Evolutionary conservation across 75 land plant species (phyloP), one percentile per base, ranked within the genome.

Genomic region (Sequoia sempervirens): DNA sequence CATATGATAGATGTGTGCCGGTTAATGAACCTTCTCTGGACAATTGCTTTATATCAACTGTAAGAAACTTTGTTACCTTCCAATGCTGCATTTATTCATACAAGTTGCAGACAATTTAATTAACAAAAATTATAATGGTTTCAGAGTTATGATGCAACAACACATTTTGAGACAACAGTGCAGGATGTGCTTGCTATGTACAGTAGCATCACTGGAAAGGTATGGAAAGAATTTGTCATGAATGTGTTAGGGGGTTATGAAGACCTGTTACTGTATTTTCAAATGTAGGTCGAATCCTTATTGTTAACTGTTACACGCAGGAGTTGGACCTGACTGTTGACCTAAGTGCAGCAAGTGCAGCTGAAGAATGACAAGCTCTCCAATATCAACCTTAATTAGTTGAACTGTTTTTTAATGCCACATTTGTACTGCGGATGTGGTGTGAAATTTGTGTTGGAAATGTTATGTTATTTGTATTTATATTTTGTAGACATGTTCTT

Each of bases 91-190:
- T 76, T 46, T 45, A 78, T 78, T 78, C 28, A 26, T 41, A 18
- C 28, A 78, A n/a, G 45, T 45, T 41, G 50, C 5, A 36, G 23
- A 20, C 47, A 40, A 17, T 40, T 72, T 37, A 30, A 73, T 23
- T 82, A 20, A 30, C 14, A 38, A 17, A 50, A 79, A 41, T 8
- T 68, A 26, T 23, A 30, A 53, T 81, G 30, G 38, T 82, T 89
- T 75, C 93, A 94, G 95, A 94, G 95, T 43, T 94, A 94, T 61
- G 95, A 94, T 88, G 94, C 96, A 46, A 92, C 96, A n/a, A 93
- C 96, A 58, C 96, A 94, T 79, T 94, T 94, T 85, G 96, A 94
- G 85, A 91, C 95, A 46, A 94, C 96, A 17, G 95, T 94, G 52
- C 85, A 86, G 73, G 96, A 94, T 88, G 96, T 94, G 50, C 81